Conservation (phyloP, 306 rosid species). For the Lagenaria siceraria region DNA sequence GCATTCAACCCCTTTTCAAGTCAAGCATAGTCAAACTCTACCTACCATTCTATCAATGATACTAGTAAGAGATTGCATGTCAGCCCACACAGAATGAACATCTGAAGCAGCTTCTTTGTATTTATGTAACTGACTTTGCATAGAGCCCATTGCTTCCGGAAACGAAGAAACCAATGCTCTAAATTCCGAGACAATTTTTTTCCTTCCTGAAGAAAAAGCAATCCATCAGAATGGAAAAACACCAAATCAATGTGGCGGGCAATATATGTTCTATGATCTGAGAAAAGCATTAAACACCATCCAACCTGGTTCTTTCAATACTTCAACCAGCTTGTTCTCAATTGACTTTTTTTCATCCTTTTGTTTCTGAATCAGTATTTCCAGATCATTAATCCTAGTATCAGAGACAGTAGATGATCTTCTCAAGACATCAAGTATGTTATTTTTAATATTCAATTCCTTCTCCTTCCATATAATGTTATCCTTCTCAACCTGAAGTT, state of each 20-base stretch:
- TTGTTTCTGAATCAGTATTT: constrained; percentile 47
- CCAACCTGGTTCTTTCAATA: constrained; percentile 70
- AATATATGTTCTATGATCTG: not conserved
- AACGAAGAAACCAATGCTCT: constrained; percentile 77
- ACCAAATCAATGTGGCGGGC: not conserved
- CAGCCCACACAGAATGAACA: constrained; percentile 76
- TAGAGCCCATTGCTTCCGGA: constrained; percentile 84
- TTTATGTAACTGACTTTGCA: constrained; percentile 71
- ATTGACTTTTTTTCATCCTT: constrained; percentile 42
- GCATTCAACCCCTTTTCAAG: not conserved
- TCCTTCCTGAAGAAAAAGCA: constrained; percentile 58
- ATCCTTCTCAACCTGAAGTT: constrained; percentile 83
- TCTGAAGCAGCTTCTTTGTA: constrained; percentile 80
- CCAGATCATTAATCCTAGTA: constrained; percentile 47
- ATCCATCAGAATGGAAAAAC: constrained; percentile 15
- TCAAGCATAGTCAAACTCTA: not conserved
- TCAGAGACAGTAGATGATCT: constrained; percentile 56
- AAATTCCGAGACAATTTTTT: constrained; percentile 70
- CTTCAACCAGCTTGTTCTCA: constrained; percentile 62
- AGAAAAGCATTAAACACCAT: not conserved
- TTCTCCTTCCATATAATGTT: constrained; percentile 75
- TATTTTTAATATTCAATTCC: constrained; percentile 69
- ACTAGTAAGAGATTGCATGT: constrained; percentile 60
- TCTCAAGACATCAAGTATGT: constrained; percentile 53
- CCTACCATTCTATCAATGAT: constrained; percentile 82